Evolutionary conservation across 2,329 filamentous ascomycete genomes (phyloP), one percentile per base, ranked within the genome.

Genomic region (Drechslera avenae): DNA sequence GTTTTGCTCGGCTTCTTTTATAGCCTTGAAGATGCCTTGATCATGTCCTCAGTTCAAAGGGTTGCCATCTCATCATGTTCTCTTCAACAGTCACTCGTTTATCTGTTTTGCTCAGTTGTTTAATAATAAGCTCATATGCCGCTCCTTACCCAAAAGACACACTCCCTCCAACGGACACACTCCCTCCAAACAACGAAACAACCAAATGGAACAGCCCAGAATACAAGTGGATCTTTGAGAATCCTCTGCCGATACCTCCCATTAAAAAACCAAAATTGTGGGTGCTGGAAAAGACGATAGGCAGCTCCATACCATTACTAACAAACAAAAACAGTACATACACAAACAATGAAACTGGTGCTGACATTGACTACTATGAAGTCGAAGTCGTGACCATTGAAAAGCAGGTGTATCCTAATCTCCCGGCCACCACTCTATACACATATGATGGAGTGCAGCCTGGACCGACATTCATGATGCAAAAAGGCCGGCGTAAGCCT

Each of bases 401-500:
- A 14, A 57, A 72, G 37, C 75, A 78, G 50, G 67, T 78, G 12
- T 80, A 79, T 57, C 76, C 76, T 3, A 64, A 75, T 41, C 67
- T 78, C 7, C 66, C 66, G 5, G 60, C 67, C 13, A 74, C 78
- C 1, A 60, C 70, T 8, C 50, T 79, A 23, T 66, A 76, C 17
- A 81, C 82, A 5, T 85, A 84, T 55, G 79, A 84, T 71, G 82
- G 82, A 12, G 76, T 79, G 6, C 73, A 75, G 4, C 81, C 82
- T 5, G 83, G 83, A 0, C 81, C 81, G 5, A 83, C 78, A 1
- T 79, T 83, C 54, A 64, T 76, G 30, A 75, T 83, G 52, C 72
- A 74, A 5, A 69, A 72, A 47, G 81, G 80, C 0, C 74, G 75
- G 14, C 66, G 67, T 64, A 59, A 33, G 58, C 32, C 13, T 42